Conservation (phyloP, 2,329 filamentous ascomycete genomes). For the Graphilbum fragrans region DNA sequence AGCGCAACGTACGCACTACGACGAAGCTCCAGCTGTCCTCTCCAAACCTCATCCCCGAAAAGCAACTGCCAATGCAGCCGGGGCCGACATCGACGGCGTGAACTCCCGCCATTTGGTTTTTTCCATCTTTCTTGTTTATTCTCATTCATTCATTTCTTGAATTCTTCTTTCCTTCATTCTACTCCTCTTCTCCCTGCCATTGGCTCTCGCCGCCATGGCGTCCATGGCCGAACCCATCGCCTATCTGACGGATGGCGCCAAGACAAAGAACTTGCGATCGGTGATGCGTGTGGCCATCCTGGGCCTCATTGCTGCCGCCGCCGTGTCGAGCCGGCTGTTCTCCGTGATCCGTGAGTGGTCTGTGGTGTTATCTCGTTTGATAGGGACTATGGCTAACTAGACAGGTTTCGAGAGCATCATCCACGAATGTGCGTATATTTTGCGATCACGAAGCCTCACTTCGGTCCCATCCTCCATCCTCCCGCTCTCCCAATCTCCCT, state of each 20-base stretch:
- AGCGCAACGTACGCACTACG: background rate
- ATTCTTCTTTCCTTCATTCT: background rate
- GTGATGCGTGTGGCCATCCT: slow-evolving; percentile 85
- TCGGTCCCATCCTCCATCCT: slow-evolving; percentile 5
- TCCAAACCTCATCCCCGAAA: no score
- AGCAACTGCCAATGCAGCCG: no score
- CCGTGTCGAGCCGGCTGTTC: slow-evolving; percentile 88
- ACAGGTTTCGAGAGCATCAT: slow-evolving; percentile 97
- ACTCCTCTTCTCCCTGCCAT: background rate
- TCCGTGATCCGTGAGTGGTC: slow-evolving; percentile 73
- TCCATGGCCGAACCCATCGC: slow-evolving; percentile 25
- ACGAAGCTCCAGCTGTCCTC: slow-evolving; percentile 11
- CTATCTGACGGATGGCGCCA: slow-evolving; percentile 63
- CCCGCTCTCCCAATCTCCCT: slow-evolving; percentile 13
- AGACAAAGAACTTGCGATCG: slow-evolving; percentile 69
- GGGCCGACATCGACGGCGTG: no score
- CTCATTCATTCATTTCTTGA: background rate
- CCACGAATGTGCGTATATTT: slow-evolving; percentile 93
- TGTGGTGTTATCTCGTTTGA: background rate
- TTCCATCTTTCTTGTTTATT: background rate
- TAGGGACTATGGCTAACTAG: background rate
- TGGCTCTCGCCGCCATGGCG: slow-evolving; percentile 17
- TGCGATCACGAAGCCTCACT: no score
- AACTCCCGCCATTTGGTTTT: background rate
- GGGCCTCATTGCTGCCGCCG: slow-evolving; percentile 78